phyloP scores from a whole-genome alignment of 2,329 filamentous ascomycete genomes.

The Setomelanomma holmii region DNA sequence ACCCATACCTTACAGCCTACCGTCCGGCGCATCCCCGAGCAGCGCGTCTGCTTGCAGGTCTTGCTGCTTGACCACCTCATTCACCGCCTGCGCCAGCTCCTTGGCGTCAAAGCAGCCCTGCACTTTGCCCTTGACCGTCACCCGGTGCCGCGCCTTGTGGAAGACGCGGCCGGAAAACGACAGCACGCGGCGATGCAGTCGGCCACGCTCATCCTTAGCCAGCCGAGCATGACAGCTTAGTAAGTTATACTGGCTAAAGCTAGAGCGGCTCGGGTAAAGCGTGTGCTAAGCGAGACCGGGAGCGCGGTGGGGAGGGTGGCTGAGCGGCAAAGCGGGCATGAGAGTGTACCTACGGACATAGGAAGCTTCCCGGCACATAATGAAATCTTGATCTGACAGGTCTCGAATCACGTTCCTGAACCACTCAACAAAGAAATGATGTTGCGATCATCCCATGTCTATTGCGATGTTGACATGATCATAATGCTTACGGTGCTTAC shows the following conservation, averaged over 20 bases:
- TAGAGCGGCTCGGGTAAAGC: too few relatives aligned
- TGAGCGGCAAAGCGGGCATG: too few relatives aligned
- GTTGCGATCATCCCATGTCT: too few relatives aligned
- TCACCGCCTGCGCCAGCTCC: constrained; percentile 19
- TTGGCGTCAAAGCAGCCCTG: constrained; percentile 27
- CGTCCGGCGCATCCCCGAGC: constrained; percentile 5
- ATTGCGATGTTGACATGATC: too few relatives aligned
- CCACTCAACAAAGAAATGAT: too few relatives aligned
- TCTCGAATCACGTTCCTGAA: too few relatives aligned
- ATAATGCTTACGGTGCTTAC: too few relatives aligned
- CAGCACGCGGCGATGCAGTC: constrained; percentile 16
- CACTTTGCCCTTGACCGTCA: constrained; percentile 17
- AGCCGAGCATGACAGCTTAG: constrained; percentile 16
- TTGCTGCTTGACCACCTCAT: constrained; percentile 16
- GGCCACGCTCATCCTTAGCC: constrained; percentile 8
- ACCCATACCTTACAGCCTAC: constrained; percentile 12
- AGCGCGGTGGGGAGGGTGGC: too few relatives aligned
- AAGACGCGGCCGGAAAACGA: constrained; percentile 15
- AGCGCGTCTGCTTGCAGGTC: constrained; percentile 15
- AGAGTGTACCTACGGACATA: too few relatives aligned
- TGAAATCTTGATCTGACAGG: too few relatives aligned
- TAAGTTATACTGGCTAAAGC: not conserved
- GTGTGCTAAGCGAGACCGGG: too few relatives aligned
- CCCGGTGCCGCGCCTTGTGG: constrained; percentile 9
- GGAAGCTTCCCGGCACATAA: too few relatives aligned